Conservation (phyloP, 768 basidiomycete genomes). For the Floccularia luteovirens region DNA sequence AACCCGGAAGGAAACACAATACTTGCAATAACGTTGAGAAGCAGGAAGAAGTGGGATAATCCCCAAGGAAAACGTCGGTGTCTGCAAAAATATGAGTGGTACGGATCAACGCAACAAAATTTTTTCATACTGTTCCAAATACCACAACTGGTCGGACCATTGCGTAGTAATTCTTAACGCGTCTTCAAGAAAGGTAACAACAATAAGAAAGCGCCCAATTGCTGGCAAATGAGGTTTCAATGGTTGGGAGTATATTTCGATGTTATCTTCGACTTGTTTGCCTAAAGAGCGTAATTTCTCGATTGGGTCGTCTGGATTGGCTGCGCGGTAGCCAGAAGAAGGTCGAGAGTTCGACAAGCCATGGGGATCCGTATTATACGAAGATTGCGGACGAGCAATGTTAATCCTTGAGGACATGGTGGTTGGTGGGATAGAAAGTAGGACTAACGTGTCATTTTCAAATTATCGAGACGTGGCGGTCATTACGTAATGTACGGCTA, state of each 20-base stretch:
- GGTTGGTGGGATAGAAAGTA: slow-evolving; percentile 16
- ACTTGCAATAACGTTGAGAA: slow-evolving; percentile 87
- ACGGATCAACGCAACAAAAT: background rate
- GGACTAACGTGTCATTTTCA: slow-evolving; percentile 30
- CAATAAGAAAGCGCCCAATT: slow-evolving; percentile 93
- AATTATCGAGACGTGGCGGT: slow-evolving; percentile 43
- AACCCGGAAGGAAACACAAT: slow-evolving; percentile 1
- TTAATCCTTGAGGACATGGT: slow-evolving; percentile 79
- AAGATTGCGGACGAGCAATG: slow-evolving; percentile 65
- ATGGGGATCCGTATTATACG: slow-evolving; percentile 68
- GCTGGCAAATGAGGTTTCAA: slow-evolving; percentile 91
- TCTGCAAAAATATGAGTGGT: slow-evolving; percentile 32
- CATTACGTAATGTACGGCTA: no score
- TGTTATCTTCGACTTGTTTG: slow-evolving; percentile 81
- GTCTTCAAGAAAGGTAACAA: slow-evolving; percentile 98
- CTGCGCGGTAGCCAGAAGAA: slow-evolving; percentile 68
- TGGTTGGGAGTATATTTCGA: slow-evolving; percentile 91
- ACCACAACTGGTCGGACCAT: slow-evolving; percentile 98
- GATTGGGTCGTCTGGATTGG: slow-evolving; percentile 75
- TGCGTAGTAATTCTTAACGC: slow-evolving; percentile 89
- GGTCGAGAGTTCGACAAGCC: slow-evolving; percentile 69
- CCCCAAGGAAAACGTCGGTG: slow-evolving; percentile 96
- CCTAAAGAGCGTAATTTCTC: slow-evolving; percentile 68
- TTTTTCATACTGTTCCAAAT: slow-evolving; percentile 78
- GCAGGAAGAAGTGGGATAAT: slow-evolving; percentile 86